Percentiles rank a stretch among this genome's conserved stretches.
phyloP scores from a whole-genome alignment of 2,329 filamentous ascomycete species.

The Lasiodiplodia gonubiensis region DNA sequence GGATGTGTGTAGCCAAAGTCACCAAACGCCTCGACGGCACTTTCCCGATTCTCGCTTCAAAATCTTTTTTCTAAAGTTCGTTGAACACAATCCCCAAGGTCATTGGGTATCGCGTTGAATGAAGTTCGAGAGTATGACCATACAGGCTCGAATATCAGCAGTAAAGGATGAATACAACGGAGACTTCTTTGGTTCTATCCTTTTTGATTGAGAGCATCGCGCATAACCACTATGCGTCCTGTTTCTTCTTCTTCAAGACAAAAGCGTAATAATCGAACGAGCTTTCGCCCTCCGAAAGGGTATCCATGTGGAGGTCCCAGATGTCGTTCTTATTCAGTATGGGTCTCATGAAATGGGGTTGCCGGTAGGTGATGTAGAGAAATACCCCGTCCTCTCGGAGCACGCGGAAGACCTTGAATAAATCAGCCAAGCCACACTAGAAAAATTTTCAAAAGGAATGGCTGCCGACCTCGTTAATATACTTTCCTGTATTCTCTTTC shows the following conservation, averaged over 20 bases:
- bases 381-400: constrained; percentile 57
- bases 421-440: constrained; percentile 1
- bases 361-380: constrained; percentile 53
- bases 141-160: no score
- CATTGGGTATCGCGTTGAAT: no score
- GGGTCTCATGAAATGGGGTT: constrained; percentile 42
- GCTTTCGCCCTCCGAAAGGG: constrained; percentile 33
- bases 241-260: constrained; percentile 30
- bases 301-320: constrained; percentile 37
- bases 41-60: no score
- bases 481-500: constrained; percentile 54
- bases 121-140: no score
- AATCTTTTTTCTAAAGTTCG: no score
- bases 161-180: no score
- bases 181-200: no score
- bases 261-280: constrained; percentile 38
- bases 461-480: constrained; percentile 55
- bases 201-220: no score
- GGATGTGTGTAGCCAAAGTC: no score
- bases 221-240: neutral
- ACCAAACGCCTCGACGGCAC: no score
- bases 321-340: constrained; percentile 35
- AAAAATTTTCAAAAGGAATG: no score
- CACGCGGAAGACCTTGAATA: constrained; percentile 51
- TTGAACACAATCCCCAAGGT: no score